Conservation (phyloP, 352 stramenopile genomes). For the Pythium angustatum region DNA sequence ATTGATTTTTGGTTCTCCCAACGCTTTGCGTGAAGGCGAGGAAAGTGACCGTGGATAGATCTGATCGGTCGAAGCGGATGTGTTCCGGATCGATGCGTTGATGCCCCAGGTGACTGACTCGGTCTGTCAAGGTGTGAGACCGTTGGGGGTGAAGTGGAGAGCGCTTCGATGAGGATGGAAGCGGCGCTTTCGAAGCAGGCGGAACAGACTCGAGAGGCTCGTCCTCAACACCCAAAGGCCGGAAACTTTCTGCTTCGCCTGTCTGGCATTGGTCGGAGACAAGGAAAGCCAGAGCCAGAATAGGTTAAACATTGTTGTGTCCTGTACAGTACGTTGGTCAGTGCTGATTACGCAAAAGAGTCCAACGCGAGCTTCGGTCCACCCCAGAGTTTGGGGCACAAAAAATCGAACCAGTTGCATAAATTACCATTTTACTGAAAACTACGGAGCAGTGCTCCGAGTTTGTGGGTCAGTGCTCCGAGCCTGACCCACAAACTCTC, state of each 20-base stretch:
- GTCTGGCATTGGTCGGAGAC: slow-evolving; percentile 7
- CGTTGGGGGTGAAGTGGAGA: not conserved
- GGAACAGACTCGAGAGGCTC: slow-evolving; percentile 1
- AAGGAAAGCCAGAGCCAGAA: slow-evolving; percentile 25
- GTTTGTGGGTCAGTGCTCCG: too few species aligned
- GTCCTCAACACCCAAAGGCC: slow-evolving; percentile 28
- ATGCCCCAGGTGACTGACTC: not conserved
- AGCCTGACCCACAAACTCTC: too few species aligned
- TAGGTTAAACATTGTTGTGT: slow-evolving; percentile 19
- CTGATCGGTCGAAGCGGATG: not conserved
- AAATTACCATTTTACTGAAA: too few species aligned
- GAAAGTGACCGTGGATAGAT: not conserved
- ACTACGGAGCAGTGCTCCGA: too few species aligned
- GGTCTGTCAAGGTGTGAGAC: not conserved
- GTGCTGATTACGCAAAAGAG: slow-evolving; percentile 15
- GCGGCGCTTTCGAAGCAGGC: not conserved
- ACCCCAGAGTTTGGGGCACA: too few species aligned
- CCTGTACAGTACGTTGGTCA: slow-evolving; percentile 9
- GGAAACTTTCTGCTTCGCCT: slow-evolving; percentile 25
- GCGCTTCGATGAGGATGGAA: slow-evolving; percentile 1
- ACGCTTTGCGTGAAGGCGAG: not conserved
- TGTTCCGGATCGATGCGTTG: not conserved
- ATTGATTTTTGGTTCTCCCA: not conserved
- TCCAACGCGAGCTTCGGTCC: slow-evolving; percentile 1
- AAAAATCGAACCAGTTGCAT: slow-evolving; percentile 5